Percentiles rank a stretch among this genome's conserved stretches.
Evolutionary conservation across 2,329 filamentous ascomycete species (phyloP).

Genomic region (Pseudogymnoascus sp.): DNA sequence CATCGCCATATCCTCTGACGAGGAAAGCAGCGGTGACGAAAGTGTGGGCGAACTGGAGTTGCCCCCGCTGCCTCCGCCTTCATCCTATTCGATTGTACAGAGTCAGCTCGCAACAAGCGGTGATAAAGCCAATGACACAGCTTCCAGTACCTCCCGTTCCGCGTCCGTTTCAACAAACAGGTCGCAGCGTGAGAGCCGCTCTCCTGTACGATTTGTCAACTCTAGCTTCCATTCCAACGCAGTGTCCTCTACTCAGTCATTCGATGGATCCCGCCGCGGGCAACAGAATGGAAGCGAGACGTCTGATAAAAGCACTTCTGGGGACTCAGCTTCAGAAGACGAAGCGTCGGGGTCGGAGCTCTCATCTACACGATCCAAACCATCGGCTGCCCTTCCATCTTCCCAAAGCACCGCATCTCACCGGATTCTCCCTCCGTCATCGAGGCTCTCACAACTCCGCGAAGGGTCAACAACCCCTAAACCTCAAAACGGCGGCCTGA

Average conservation of each 20-base stretch:
- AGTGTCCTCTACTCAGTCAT: not conserved
- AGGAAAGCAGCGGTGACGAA: not conserved
- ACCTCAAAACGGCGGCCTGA: not conserved
- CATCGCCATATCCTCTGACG: not conserved
- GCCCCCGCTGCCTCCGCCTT: not conserved
- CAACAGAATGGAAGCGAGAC: not conserved
- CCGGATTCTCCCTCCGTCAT: not conserved
- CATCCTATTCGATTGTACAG: not conserved
- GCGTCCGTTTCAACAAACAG: not conserved
- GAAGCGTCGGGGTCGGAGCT: not conserved
- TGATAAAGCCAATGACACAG: not conserved
- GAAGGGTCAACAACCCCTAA: not conserved
- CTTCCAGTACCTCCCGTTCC: not conserved
- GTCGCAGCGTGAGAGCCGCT: conserved; percentile 3
- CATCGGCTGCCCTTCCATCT: not conserved
- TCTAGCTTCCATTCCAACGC: not conserved
- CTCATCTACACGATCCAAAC: not conserved
- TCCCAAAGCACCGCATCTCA: not conserved
- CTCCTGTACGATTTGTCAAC: conserved; percentile 6
- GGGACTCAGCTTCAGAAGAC: not conserved
- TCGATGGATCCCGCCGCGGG: not conserved
- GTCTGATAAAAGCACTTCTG: conserved; percentile 3
- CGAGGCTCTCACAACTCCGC: not conserved
- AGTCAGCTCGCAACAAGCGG: not conserved
- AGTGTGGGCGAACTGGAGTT: not conserved